phyloP scores from a whole-genome alignment of 1,284 basidiomycete genomes.

The Lentinula novae-zelandiae region DNA sequence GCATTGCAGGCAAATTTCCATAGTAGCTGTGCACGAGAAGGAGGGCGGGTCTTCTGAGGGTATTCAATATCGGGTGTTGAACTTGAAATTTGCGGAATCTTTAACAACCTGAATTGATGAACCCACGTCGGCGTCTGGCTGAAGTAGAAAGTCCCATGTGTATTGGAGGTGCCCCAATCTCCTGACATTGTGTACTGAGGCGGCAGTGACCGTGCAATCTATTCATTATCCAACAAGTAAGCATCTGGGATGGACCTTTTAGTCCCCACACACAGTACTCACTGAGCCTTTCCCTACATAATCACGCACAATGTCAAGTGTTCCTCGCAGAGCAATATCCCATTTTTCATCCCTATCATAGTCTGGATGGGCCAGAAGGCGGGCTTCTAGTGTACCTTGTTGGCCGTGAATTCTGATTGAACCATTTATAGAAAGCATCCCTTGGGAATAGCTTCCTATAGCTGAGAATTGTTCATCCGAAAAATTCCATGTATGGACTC shows the following conservation, averaged over 20 bases:
- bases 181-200: constrained; percentile 1
- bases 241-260: too few species aligned
- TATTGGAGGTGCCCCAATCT: constrained; percentile 1
- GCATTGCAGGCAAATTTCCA: constrained; percentile 7
- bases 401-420: background rate
- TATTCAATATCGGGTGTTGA: too few species aligned
- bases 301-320: background rate
- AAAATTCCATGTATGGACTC: constrained; percentile 1
- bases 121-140: constrained; percentile 9
- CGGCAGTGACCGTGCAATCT: background rate
- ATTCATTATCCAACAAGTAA: too few species aligned
- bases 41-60: background rate
- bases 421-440: background rate
- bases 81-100: background rate
- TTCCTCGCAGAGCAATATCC: background rate
- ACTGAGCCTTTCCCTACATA: background rate
- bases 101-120: constrained; percentile 1
- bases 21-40: background rate
- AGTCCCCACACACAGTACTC: background rate
- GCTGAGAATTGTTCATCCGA: background rate
- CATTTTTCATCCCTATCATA: background rate
- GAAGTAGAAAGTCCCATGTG: constrained; percentile 2
- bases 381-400: background rate
- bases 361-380: background rate
- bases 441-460: constrained; percentile 6